Base-by-base conservation (phyloP, 2,329 filamentous ascomycete species). In the Arthrobotrys sphaeroides region DNA sequence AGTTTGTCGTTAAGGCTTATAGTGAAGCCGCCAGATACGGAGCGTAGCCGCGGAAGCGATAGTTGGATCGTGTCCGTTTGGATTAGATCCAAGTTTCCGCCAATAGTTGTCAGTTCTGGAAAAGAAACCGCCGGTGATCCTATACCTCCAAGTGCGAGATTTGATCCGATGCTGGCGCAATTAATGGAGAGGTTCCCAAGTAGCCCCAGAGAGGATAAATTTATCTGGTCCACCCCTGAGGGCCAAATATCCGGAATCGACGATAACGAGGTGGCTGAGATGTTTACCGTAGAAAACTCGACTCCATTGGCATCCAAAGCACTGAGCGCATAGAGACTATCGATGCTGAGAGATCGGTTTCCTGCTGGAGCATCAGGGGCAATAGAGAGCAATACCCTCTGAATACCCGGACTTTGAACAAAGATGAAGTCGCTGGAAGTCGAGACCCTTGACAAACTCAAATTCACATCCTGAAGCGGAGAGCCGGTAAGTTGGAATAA, bases 181-280 rank as follows among this genome's bases (percentile, higher is more conserved):
- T 43, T 7, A 13, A 70, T n/a, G 9, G 66, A 55, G 9, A 70
- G 3, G 13, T 70, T 62, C 3, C 66, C 57, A n/a, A 70, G 6
- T 1, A 31, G 3, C 5, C 16, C 33, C 3, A 62, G 6, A 2
- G 66, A 62, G 20, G 36, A 62, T 22, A 69, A 5, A 22, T 43
- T 28, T 10, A 70, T 45, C 12, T 38, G 3, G 6, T 61, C 31
- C 9, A 16, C 16, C 10, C 31, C 20, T 1, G 43, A 31, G 9
- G 57, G n/a, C 66, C 66, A 70, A 22, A 70, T 57, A 33, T 70
- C 20, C 9, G 66, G 66, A 9, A 70, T 36, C 1, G 57, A 43
- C 2, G 66, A 33, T 9, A 70, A 5, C 1, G 38, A 55, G 10
- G 66, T 28, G 3, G 26, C 45, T n/a, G 55, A 43, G 4, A 70